phyloP scores from a whole-genome alignment of 2,329 filamentous ascomycete genomes.

The Talaromyces pinophilus region DNA sequence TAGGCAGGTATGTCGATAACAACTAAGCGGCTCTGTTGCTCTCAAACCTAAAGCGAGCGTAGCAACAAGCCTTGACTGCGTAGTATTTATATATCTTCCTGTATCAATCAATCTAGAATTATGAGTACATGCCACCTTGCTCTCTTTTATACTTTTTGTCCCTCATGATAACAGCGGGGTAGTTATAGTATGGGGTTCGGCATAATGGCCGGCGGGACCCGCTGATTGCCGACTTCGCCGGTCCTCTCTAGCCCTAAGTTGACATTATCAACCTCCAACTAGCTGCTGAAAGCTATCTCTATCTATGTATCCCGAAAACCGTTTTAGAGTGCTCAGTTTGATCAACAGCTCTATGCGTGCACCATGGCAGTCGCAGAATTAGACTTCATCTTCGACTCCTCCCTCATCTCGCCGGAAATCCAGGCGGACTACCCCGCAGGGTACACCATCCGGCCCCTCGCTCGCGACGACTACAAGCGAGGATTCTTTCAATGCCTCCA shows the following conservation, averaged over 20 bases:
- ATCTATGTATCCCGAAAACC: neutral
- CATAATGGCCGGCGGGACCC: neutral
- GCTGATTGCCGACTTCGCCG: neutral
- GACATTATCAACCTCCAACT: neutral
- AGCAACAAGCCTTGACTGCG: neutral
- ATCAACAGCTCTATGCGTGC: neutral
- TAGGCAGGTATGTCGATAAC: neutral
- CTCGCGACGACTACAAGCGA: conserved; percentile 21
- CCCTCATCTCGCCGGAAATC: conserved; percentile 20
- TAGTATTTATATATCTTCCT: neutral
- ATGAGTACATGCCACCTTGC: neutral
- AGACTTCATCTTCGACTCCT: conserved; percentile 18
- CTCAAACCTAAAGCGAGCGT: neutral
- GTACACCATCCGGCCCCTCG: conserved; percentile 22
- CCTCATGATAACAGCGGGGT: neutral
- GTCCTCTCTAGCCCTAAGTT: neutral
- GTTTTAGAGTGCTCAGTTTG: neutral
- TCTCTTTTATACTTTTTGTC: neutral
- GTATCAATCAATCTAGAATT: neutral
- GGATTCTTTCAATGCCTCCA: conserved; percentile 23
- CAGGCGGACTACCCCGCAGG: conserved; percentile 16
- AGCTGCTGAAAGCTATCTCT: neutral
- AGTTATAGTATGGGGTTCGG: neutral
- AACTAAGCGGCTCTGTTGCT: neutral
- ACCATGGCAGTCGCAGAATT: neutral